Conservation (phyloP, 371 early-diverging fungal genomes). For the Mortierella sp. region DNA sequence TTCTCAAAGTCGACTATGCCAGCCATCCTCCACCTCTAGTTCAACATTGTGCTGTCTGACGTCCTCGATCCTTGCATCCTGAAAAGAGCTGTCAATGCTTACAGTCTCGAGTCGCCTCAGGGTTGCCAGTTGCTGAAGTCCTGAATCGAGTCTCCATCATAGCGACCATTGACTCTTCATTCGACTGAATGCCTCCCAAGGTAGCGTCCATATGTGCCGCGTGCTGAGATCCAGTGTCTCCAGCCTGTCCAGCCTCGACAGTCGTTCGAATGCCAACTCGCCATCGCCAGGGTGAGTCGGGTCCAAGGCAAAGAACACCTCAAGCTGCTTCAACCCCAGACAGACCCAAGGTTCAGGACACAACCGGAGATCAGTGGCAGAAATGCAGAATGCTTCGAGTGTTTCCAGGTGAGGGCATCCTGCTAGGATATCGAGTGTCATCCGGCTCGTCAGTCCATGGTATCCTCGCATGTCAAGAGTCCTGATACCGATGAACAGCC, state of each 20-base stretch:
- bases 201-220: background rate
- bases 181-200: background rate
- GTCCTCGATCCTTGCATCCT: background rate
- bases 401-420: background rate
- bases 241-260: background rate
- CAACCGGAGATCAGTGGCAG: background rate
- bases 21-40: background rate
- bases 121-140: background rate
- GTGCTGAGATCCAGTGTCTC: background rate
- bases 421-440: background rate
- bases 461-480: background rate
- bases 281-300: background rate
- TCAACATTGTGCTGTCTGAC: background rate
- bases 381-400: background rate
- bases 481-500: background rate
- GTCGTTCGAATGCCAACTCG: background rate
- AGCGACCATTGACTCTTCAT: background rate
- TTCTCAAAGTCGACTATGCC: no score
- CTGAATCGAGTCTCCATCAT: background rate
- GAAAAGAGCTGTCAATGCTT: background rate
- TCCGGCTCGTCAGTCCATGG: background rate
- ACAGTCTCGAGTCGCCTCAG: background rate
- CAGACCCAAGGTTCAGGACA: background rate
- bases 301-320: background rate
- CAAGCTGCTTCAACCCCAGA: background rate